phyloP scores from a whole-genome alignment of 1,139 yeast species.

The Scheffersomyces segobiensis region DNA sequence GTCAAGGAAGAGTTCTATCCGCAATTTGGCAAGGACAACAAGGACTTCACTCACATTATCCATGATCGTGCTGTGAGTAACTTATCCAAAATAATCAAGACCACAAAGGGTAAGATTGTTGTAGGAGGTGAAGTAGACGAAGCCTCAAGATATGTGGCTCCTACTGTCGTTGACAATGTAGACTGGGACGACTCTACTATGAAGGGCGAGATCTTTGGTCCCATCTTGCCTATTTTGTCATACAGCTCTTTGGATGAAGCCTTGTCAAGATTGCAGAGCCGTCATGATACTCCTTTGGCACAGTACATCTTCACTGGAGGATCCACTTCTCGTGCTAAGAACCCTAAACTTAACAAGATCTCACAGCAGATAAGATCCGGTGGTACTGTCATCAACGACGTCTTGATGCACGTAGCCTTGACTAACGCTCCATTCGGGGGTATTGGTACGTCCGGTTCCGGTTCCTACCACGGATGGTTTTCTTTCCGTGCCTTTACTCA shows the following conservation, averaged over 20 bases:
- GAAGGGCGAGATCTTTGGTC: constrained; percentile 83
- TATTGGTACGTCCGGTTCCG: constrained; percentile 78
- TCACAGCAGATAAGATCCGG: constrained; percentile 69
- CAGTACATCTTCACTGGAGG: constrained; percentile 68
- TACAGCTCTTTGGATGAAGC: constrained; percentile 52
- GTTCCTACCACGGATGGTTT: constrained; percentile 76
- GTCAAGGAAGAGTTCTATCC: constrained; percentile 51
- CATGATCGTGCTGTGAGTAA: constrained; percentile 59
- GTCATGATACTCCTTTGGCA: constrained; percentile 88
- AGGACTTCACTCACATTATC: constrained; percentile 60
- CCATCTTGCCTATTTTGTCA: constrained; percentile 72
- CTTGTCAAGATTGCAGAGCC: constrained; percentile 44
- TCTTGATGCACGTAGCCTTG: constrained; percentile 70
- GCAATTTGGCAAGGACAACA: constrained; percentile 27
- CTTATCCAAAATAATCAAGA: constrained; percentile 43
- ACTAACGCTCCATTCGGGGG: constrained; percentile 91
- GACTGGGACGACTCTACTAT: constrained; percentile 68
- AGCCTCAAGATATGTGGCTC: constrained; percentile 58
- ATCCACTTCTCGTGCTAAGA: constrained; percentile 30
- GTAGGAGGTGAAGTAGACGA: constrained; percentile 56
- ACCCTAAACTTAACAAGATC: constrained; percentile 53
- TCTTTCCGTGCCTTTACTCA: constrained; percentile 79
- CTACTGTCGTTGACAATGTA: constrained; percentile 69
- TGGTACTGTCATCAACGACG: constrained; percentile 69
- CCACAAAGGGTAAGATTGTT: constrained; percentile 60